Base-by-base conservation (phyloP, 2,329 filamentous ascomycete species). In the Colletotrichum caudatum region DNA sequence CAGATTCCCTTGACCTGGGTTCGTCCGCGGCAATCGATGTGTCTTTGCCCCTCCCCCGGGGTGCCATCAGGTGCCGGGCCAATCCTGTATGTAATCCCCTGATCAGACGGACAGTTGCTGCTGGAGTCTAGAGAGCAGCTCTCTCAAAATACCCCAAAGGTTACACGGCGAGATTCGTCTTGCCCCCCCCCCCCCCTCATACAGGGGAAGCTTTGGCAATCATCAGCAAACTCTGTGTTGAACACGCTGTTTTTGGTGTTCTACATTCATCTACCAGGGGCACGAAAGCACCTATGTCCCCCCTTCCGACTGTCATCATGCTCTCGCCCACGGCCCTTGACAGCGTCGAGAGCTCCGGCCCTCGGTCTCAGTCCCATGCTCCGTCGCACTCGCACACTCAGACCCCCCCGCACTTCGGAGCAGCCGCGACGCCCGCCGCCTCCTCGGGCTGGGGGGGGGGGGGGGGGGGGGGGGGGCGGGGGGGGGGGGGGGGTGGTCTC, bases 241-340 rank as follows among this genome's bases (percentile, higher is more conserved):
- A 3, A 37, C 2, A 33, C 29, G 14, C 5, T 29, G 26, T 8
- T 12, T 12, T 44, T 7, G 14, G 20, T 29, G 56, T 20, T 12
- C 1, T 44, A 29, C 1, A 18, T 5, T 29, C 39, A 20, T 9
- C 39, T 29, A 23, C 23, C 12, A 20, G 23, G 16, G 18, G 16
- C 41, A 26, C 11, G 2, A 8, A 51, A 23, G 11, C 5, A 26
- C 11, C n/a, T n/a, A n/a, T n/a, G n/a, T 50, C 20, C n/a, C n/a
- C 23, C 48, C n/a, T n/a, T 5, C 3, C 58, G 26, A 8, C 53
- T 37, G 3, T 39, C 44, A 63, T 26, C 0, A 69, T 71, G 64
- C 51, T 56, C 29, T 71, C 69, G 33, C 69, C 69, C 5, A 63
- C 64, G 5, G 58, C 64, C n/a, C 53, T 69, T 37, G 33, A 71